A percentile compares a stretch with the other conserved stretches of the same genome.
These are phyloP conservation scores for Fusarium succisae DNA, from an alignment of 2,329 filamentous ascomycete genomes.

Conservation along the genomic window DNA sequence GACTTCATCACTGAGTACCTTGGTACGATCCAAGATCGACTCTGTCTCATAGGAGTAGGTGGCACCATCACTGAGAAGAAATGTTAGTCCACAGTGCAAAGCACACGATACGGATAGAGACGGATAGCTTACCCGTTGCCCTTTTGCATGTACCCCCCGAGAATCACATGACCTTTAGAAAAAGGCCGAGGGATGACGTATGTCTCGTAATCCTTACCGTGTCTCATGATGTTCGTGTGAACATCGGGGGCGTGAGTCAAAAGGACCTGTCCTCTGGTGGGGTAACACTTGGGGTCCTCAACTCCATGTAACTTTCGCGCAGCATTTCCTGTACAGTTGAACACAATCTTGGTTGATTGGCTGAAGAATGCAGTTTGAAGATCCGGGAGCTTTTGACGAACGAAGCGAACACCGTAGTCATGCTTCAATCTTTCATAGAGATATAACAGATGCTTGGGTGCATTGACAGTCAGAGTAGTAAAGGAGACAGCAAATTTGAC, in stretches of 20 bases:
- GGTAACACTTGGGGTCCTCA: not conserved
- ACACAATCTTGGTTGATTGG: rapidly evolving
- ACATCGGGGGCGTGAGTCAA: not conserved
- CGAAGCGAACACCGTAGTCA: not conserved
- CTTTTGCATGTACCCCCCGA: conserved; percentile 5
- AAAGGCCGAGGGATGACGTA: not conserved
- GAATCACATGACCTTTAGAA: not conserved
- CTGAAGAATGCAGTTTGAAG: not conserved
- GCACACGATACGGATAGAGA: rapidly evolving
- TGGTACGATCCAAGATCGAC: not conserved
- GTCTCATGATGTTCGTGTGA: not conserved
- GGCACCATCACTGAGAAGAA: not conserved
- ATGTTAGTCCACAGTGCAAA: rapidly evolving
- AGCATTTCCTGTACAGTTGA: not conserved
- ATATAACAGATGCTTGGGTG: not conserved
- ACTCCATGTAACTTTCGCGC: not conserved
- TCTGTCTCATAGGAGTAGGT: not conserved
- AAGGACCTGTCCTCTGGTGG: not conserved
- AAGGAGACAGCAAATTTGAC: not conserved
- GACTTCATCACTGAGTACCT: not conserved
- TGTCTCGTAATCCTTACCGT: not conserved
- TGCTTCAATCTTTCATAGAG: not conserved
- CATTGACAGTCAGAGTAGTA: not conserved
- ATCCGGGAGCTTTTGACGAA: not conserved
- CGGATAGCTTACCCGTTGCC: not conserved